Percentiles rank a stretch among this genome's conserved stretches.
These are phyloP conservation scores for Neostapfia colusana DNA, from an alignment of 176 grass and related monocot species.

Conservation along the genomic window DNA sequence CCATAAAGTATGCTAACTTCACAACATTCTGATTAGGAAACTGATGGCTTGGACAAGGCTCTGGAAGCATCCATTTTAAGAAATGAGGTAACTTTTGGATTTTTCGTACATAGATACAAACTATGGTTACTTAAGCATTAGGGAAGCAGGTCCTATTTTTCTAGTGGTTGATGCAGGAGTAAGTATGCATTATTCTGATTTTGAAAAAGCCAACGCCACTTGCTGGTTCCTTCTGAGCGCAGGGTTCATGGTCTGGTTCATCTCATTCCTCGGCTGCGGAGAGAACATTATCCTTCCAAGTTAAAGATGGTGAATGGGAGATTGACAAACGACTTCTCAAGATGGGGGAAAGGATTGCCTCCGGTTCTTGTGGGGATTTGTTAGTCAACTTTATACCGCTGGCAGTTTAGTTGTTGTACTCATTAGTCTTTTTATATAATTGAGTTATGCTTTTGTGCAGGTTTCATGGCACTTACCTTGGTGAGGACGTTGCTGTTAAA, in stretches of 20 bases:
- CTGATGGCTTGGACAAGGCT: slow-evolving; percentile 61
- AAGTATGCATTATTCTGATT: neutral
- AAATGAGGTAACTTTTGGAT: slow-evolving; percentile 55
- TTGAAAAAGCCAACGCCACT: slow-evolving; percentile 27
- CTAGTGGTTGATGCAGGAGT: neutral
- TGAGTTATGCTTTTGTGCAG: slow-evolving; percentile 36
- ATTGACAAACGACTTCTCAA: slow-evolving; percentile 63
- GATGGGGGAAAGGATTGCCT: slow-evolving; percentile 60
- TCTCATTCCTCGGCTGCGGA: slow-evolving; percentile 65
- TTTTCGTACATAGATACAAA: neutral
- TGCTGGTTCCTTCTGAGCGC: slow-evolving; percentile 9
- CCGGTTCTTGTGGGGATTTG: slow-evolving; percentile 74
- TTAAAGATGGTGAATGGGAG: slow-evolving; percentile 57
- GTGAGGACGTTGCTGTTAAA: slow-evolving; percentile 76
- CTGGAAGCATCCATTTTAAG: slow-evolving; percentile 62
- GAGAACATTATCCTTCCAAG: slow-evolving; percentile 45
- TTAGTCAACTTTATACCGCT: slow-evolving; percentile 42
- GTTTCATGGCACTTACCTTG: slow-evolving; percentile 62
- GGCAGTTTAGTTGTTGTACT: slow-evolving; percentile 22
- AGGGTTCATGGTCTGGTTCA: slow-evolving; percentile 79
- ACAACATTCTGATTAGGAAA: slow-evolving; percentile 58
- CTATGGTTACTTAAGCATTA: too few species aligned
- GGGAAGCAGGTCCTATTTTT: too few species aligned
- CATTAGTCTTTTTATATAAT: neutral
- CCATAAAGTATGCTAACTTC: slow-evolving; percentile 28